Base-by-base conservation (phyloP, 179 eudicot species). In the Camellia oleifera region DNA sequence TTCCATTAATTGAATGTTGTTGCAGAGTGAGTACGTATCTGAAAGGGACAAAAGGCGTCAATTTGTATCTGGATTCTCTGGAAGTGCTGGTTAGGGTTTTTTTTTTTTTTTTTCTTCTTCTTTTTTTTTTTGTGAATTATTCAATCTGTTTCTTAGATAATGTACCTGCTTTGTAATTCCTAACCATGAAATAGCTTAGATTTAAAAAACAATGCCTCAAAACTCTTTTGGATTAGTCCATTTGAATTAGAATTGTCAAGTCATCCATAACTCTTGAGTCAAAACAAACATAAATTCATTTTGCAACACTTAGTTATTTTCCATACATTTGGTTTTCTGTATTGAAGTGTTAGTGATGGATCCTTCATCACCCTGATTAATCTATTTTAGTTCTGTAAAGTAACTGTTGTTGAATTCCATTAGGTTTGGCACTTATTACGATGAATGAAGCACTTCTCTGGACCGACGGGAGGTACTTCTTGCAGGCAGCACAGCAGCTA, bases 391-490 rank as follows among this genome's bases (percentile, higher is more conserved):
- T 15, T 20, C 17, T 76, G 18, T 23, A 45, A 63, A 63, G 14
- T 64, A 76, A 64, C 44, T 44, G 23, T 26, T 26, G 7, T 52
- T 11, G 17, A 77, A 54, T 32, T 53, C 53, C 53, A 46, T 73
- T 81, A 96, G 98, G 98, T 78, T 87, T 96, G 92, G 99, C 98
- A 6, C 92, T 96, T 73, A 72, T 96, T 82, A 94, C 97, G 54
- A 84, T 80, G 88, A 81, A 90, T 79, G 94, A 91, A 81, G 99
- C 99, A 77, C 86, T 88, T 73, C 90, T 96, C 69, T 96, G 97
- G 99, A 96, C 99, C 10, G 99, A 96, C 83, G 97, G 97, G 54
- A 88, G 98, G 84, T 96, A 96, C 84, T 94, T 94, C 78, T 82
- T 96, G 87, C 98, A 96, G 85, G 99, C 98, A 60, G 83, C 83